A percentile compares a stretch with the other conserved stretches of the same genome.
These are phyloP conservation scores for Chlorella vulgaris DNA, from an alignment of 139 green algal genomes.

Conservation along the genomic window DNA sequence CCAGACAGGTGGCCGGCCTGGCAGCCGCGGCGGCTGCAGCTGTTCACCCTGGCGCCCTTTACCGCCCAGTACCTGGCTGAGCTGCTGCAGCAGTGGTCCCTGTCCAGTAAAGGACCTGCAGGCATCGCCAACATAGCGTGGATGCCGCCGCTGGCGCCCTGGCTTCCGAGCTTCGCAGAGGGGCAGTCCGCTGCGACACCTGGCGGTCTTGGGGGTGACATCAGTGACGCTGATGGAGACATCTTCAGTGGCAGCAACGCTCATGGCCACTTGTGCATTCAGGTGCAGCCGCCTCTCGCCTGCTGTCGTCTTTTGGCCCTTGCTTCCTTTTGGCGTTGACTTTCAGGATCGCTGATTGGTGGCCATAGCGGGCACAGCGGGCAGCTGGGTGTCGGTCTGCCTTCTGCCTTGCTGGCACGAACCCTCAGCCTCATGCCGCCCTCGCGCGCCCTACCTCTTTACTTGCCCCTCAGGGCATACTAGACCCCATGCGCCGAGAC, in stretches of 20 bases:
- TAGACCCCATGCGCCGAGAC: not conserved
- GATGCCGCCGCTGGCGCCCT: constrained; percentile 3
- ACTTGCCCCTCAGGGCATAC: too few species aligned
- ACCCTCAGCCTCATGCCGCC: too few species aligned
- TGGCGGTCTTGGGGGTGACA: not conserved
- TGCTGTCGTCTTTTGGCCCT: too few species aligned
- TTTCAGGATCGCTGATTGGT: too few species aligned
- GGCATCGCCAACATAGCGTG: not conserved
- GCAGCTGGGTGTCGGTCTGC: too few species aligned
- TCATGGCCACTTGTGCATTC: not conserved
- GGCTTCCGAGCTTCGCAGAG: not conserved
- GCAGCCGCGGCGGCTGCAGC: constrained; percentile 1
- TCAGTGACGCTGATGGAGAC: not conserved
- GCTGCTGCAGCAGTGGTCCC: not conserved
- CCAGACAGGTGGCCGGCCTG: not conserved
- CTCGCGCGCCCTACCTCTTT: too few species aligned
- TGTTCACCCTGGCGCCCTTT: not conserved
- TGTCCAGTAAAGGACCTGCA: not conserved
- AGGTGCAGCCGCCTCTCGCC: not conserved
- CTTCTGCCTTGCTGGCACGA: too few species aligned
- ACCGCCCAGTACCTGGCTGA: not conserved
- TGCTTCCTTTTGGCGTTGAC: too few species aligned
- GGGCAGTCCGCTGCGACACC: not conserved
- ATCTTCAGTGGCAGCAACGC: not conserved
- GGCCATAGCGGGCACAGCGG: too few species aligned